Base-by-base conservation (phyloP, 1,284 basidiomycete genomes). In the Hemileia vastatrix region DNA sequence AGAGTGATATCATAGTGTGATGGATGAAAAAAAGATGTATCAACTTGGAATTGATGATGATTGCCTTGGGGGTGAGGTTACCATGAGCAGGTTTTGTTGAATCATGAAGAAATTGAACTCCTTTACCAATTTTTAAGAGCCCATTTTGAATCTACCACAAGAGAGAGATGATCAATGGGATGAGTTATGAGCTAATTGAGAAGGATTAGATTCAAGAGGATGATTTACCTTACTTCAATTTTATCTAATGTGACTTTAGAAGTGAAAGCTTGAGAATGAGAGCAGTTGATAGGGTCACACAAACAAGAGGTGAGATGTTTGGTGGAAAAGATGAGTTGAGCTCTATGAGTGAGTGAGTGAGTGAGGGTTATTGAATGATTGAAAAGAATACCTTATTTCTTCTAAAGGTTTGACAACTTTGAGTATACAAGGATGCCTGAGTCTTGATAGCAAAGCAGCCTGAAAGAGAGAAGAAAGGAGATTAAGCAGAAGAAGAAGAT, bases 331-430 rank as follows among this genome's bases (percentile, higher is more conserved):
- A 87, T 84, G 51, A 97, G 79, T 69, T 93, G 88, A 52, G 80
- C 85, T 54, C 78, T 73, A 57, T 4, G 18, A 15, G 44, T 6
- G 18, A 58, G 53, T 31, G 6, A 31, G 3, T 43, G 33, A n/a
- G 9, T 47, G 4, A 15, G 19, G 18, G 18, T 32, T 23, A 49
- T 6, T 9, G 45, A 45, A n/a, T 23, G 5, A 21, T 19, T 45
- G 57, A n/a, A 15, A 31, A 13, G 9, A 50, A 11, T 31, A 76
- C 64, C 92, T 81, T 0, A 91, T 88, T 75, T 98, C 94, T 77
- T 97, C 93, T 49, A 96, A 78, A n/a, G 94, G 93, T 77, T 99
- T 95, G 24, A 95, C 92, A 83, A 97, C 90, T 78, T 98, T 94
- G 83, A 99, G 80, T 60, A 99, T 86, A 67, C 88, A 94, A 1